Base-by-base conservation (phyloP, 257 asterid species). In the Penstemon barbatus region DNA sequence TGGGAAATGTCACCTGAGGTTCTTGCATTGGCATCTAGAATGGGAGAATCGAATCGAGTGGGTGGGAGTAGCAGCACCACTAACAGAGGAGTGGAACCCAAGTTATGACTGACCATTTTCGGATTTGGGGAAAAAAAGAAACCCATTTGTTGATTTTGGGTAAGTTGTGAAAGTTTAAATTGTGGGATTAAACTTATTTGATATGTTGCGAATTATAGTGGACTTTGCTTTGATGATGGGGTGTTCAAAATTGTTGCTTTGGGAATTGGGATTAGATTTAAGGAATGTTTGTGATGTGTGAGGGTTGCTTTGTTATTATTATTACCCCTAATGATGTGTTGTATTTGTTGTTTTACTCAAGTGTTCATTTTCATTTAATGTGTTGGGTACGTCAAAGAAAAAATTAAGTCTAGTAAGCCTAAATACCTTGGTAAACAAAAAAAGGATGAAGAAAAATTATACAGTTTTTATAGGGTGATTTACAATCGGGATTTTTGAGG, bases 1-100 rank as follows among this genome's bases (percentile, higher is more conserved):
- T 94, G 97, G 99, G 99, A 93, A 64, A 93, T 89, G 96, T 89
- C 99, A 4, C 99, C 99, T 7, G 99, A 93, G 81, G 96, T 93
- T 46, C 88, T 90, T 19, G 96, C 99, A 51, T 68, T 90, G 85
- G 87, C 99, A 8, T 85, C 97, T 6, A 81, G 97, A 81, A 82
- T 82, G 84, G 95, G 87, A 49, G 99, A 90, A 66, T 57, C 87
- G 0, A 90, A 85, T 51, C 83, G 81, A 63, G 74, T 57, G 33
- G 85, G 85, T n/a, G 93, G 95, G 45, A 77, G 87, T 57, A 78
- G 91, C 67, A 80, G 89, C 77, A 70, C 70, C 7, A 37, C 55
- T 25, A 25, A 25, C 10, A 79, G 84, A 63, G 70, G 86, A 41
- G 52, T 48, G 70, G 54, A 63, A 71, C 46, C 61, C 41, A 55